Evolutionary conservation across 139 green algal genomes (phyloP), one percentile per base, ranked within the genome.

Genomic region (Bryopsis sp.): DNA sequence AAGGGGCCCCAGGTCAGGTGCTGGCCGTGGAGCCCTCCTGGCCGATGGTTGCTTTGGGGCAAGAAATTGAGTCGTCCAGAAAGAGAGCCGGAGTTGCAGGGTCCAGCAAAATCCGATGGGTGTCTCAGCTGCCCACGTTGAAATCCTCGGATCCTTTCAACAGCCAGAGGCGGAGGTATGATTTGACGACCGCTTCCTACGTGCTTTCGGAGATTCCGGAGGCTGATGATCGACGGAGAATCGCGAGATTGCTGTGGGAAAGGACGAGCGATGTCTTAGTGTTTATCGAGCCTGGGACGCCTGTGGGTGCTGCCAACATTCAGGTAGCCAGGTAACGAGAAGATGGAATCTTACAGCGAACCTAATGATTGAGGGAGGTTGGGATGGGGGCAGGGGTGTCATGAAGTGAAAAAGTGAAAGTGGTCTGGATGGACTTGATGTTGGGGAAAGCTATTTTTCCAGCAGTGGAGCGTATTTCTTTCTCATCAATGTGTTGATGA

Each of bases 231-330:
- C 58, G 78, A 29, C 57, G 39, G 46, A 15, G 43, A 37, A 47
- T 38, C 29, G 68, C 77, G 39, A 39, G 39, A 47, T 39, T 67
- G 68, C 63, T 82, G 64, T 79, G 75, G 72, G 65, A 79, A n/a
- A 69, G 64, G 38, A 60, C 11, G 36, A 33, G 46, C 2, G 82
- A 73, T 31, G n/a, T 84, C 60, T 70, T 95, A 33, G 72, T 94
- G 24, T 72, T 95, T 32, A 60, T 93, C 1, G 88, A 95, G 78
- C 86, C 86, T 1, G 88, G 88, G 39, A 95, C 86, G 0, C 88
- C 83, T 1, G 33, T 72, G 2, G 88, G 88, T 2, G 80, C 69
- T 0, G 64, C 71, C 0, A 70, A 74, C 67, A 77, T 95, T 26
- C 50, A 67, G 26, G 64, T 81, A 34, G n/a, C n/a, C n/a, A n/a